Conservation (phyloP, 768 basidiomycete genomes). For the Glaciozyma antarctica region DNA sequence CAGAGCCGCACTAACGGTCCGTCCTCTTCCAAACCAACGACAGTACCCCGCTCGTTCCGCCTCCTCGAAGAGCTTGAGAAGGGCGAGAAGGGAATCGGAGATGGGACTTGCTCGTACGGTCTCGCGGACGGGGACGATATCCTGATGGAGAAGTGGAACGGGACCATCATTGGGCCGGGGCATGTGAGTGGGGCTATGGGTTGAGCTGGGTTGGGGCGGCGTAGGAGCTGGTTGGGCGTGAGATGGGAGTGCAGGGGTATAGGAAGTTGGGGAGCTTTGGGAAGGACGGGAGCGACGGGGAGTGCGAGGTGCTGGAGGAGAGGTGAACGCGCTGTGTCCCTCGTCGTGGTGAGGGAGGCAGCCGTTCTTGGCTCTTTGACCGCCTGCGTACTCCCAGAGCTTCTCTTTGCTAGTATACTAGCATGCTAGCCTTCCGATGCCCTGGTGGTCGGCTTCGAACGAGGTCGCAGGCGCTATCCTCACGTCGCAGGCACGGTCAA, state of each 20-base stretch:
- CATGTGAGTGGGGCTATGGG: constrained; percentile 56
- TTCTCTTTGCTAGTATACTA: background rate
- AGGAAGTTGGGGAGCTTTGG: background rate
- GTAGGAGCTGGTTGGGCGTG: background rate
- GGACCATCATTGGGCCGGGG: constrained; percentile 96
- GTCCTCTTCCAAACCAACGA: background rate
- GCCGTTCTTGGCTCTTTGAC: no score
- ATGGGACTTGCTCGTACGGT: constrained; percentile 94
- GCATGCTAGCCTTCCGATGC: background rate
- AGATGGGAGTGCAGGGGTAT: background rate
- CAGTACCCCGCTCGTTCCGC: constrained; percentile 93
- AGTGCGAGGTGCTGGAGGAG: background rate
- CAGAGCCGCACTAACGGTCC: background rate
- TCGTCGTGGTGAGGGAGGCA: background rate
- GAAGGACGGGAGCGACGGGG: background rate
- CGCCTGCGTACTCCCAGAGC: background rate
- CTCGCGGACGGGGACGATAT: constrained; percentile 92
- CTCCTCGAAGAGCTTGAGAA: constrained; percentile 98
- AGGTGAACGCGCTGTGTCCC: background rate
- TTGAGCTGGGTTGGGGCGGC: background rate
- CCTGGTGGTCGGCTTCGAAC: background rate
- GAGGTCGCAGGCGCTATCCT: background rate
- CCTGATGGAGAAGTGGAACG: constrained; percentile 97
- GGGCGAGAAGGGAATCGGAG: constrained; percentile 98
- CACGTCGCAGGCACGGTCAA: background rate